Percentiles rank a stretch among this genome's conserved stretches.
Evolutionary conservation across 2,329 filamentous ascomycete species (phyloP).

Genomic region (Diaporthe nobilis): DNA sequence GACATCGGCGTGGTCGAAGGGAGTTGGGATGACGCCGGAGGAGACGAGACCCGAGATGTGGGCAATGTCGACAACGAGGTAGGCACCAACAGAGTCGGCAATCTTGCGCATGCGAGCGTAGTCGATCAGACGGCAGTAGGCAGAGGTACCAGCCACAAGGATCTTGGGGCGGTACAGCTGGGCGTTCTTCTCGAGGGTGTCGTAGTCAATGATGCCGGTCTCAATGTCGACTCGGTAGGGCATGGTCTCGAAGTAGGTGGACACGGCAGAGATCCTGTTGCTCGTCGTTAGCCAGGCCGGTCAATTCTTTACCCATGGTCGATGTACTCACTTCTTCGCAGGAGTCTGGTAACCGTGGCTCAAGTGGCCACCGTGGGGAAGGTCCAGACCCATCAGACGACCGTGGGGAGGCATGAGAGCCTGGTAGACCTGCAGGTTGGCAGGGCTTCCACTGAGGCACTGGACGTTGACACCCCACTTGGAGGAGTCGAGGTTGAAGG

Average conservation of each 20-base stretch:
- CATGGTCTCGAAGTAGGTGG: conserved; percentile 99
- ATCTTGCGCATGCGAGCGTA: conserved; percentile 97
- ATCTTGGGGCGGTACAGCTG: conserved; percentile 95
- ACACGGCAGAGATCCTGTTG: conserved; percentile 89
- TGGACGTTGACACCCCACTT: conserved; percentile 99
- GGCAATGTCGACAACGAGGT: conserved; percentile 97
- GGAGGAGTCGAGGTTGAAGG: conserved; percentile 86
- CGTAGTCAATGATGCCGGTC: conserved; percentile 98
- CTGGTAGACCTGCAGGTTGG: conserved; percentile 98
- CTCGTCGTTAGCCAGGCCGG: conserved; percentile 5
- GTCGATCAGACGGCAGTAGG: conserved; percentile 98
- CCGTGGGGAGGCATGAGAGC: conserved; percentile 97
- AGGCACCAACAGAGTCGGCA: conserved; percentile 92
- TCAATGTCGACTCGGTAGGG: conserved; percentile 92
- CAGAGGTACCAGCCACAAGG: conserved; percentile 95
- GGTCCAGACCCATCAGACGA: conserved; percentile 95
- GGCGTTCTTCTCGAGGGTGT: conserved; percentile 90
- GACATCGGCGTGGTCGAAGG: conserved; percentile 93
- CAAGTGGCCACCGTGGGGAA: conserved; percentile 94
- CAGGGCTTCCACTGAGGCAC: conserved; percentile 90
- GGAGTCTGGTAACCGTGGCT: conserved; percentile 98
- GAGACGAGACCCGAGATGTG: conserved; percentile 98
- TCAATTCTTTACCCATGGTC: neutral
- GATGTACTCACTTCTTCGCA: conserved; percentile 79
- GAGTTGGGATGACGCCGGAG: conserved; percentile 91